Percentiles rank a stretch among this genome's conserved stretches.
Evolutionary conservation across 257 asterid genomes (phyloP).

Genomic region (Ilex aquifolium): DNA sequence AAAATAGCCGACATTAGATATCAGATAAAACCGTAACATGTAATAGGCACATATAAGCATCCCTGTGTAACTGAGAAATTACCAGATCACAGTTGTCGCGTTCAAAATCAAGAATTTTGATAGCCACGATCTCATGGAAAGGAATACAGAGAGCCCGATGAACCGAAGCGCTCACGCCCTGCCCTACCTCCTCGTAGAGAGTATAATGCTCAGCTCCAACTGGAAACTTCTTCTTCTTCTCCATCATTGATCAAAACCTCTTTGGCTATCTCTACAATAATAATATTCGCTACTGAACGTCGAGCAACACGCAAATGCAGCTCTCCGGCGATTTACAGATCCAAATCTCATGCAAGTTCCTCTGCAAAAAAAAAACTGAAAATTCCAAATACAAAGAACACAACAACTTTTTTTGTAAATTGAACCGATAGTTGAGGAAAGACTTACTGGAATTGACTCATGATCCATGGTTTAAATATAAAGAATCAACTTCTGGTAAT

Average conservation of each 20-base stretch:
- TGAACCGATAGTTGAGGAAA: background rate
- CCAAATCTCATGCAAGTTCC: conserved; percentile 28
- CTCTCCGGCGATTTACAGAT: conserved; percentile 28
- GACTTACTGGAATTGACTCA: background rate
- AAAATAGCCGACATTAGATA: no score
- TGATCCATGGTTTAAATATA: background rate
- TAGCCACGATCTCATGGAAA: conserved; percentile 67
- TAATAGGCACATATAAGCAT: no score
- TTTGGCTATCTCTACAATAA: background rate
- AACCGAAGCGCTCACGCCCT: conserved; percentile 87
- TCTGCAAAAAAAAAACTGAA: background rate
- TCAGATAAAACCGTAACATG: no score
- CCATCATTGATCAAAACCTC: conserved; percentile 31
- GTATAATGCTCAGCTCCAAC: conserved; percentile 80
- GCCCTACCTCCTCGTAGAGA: conserved; percentile 78
- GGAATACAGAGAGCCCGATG: conserved; percentile 75
- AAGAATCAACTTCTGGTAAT: background rate
- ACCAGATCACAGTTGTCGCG: conserved; percentile 90
- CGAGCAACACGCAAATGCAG: conserved; percentile 28
- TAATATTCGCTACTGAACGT: conserved; percentile 20
- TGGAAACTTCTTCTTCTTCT: conserved; percentile 81
- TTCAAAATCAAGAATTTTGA: conserved; percentile 90
- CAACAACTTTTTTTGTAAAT: background rate
- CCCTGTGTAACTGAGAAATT: conserved; percentile 5
- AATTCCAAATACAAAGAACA: background rate